Evolutionary conservation across 1,284 basidiomycete species (phyloP).

Genomic region (Taiwanofungus camphoratus): DNA sequence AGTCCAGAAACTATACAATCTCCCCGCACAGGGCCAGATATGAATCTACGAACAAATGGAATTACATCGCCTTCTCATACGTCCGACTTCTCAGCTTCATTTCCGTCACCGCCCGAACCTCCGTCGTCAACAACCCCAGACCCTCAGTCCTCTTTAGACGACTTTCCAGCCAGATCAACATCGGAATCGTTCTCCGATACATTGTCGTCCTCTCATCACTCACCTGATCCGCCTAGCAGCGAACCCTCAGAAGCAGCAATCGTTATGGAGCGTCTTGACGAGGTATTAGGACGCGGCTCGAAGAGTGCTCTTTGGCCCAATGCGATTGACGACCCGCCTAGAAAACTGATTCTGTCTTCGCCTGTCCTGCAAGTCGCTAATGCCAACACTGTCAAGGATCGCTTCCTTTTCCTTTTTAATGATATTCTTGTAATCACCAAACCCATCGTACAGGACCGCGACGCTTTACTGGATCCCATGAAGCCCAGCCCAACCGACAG

Average conservation of each 20-base stretch:
- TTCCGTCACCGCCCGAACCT: conserved; percentile 51
- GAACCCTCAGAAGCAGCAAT: conserved; percentile 32
- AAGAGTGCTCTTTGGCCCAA: conserved; percentile 58
- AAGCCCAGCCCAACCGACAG: conserved; percentile 71
- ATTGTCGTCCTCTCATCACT: conserved; percentile 41
- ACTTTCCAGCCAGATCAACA: conserved; percentile 46
- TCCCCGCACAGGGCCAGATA: conserved; percentile 15
- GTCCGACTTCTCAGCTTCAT: conserved; percentile 25
- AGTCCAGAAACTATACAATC: conserved; percentile 13
- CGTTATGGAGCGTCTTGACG: conserved; percentile 64
- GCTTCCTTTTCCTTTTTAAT: conserved; percentile 92
- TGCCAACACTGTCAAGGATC: conserved; percentile 90
- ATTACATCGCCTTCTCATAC: conserved; percentile 16
- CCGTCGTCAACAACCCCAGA: conserved; percentile 66
- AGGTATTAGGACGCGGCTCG: conserved; percentile 55
- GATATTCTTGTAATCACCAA: conserved; percentile 90
- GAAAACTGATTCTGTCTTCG: conserved; percentile 79
- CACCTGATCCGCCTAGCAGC: conserved; percentile 25
- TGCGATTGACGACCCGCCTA: conserved; percentile 77
- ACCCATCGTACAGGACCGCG: conserved; percentile 59
- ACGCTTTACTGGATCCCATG: conserved; percentile 49
- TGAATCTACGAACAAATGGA: conserved; percentile 15
- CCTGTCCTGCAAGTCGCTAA: conserved; percentile 94
- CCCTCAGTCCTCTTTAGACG: conserved; percentile 59
- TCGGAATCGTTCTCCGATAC: conserved; percentile 39